Percentiles rank a stretch among this genome's conserved stretches.
These are phyloP conservation scores for Rhytidhysteron rufulum DNA, from an alignment of 2,329 filamentous ascomycete species.

Conservation along the genomic window DNA sequence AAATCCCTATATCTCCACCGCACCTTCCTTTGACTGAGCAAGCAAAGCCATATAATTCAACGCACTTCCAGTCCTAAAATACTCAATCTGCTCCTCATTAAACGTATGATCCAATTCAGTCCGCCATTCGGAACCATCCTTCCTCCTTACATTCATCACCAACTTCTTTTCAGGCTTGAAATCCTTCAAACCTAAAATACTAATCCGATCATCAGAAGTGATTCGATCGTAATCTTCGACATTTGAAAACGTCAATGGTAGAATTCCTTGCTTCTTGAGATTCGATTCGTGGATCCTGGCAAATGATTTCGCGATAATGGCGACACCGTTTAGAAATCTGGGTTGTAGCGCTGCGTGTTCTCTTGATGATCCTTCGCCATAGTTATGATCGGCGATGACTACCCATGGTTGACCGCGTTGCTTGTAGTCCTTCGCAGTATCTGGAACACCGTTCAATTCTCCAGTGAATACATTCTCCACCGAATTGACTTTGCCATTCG, in stretches of 20 bases:
- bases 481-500: conserved; percentile 97
- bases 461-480: conserved; percentile 85
- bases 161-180: conserved; percentile 94
- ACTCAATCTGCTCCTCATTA: conserved; percentile 96
- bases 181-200: conserved; percentile 68
- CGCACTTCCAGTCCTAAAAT: conserved; percentile 97
- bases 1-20: neutral
- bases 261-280: conserved; percentile 99
- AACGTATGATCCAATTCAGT: conserved; percentile 89
- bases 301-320: conserved; percentile 92
- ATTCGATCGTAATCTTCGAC: conserved; percentile 98
- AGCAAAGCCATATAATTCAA: conserved; percentile 97
- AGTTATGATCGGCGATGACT: conserved; percentile 99
- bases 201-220: conserved; percentile 85
- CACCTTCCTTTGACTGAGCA: conserved; percentile 16
- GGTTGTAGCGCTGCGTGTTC: conserved; percentile 98
- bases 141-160: conserved; percentile 87
- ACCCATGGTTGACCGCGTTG: conserved; percentile 94
- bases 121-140: conserved; percentile 75
- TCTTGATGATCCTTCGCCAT: conserved; percentile 94
- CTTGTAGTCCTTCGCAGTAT: conserved; percentile 97
- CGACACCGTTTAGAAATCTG: conserved; percentile 91
- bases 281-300: conserved; percentile 99
- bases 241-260: conserved; percentile 91
- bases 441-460: conserved; percentile 83